A percentile compares a stretch with the other conserved stretches of the same genome.
Conservation (phyloP, 805 yeast species). For the Ogataea minuta region DNA sequence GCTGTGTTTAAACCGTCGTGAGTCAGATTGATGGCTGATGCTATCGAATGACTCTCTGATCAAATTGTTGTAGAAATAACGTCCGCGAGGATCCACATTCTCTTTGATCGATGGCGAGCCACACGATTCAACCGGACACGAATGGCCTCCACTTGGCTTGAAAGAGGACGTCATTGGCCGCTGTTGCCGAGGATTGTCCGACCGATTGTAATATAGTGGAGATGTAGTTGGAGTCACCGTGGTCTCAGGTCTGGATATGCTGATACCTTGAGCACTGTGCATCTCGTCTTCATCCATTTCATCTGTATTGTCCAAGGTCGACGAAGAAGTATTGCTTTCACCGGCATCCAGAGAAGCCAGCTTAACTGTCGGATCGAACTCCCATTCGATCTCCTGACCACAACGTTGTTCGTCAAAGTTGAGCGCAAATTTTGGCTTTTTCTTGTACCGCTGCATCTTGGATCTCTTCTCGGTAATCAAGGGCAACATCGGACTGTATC, state of each 20-base stretch:
- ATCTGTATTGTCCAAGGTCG: constrained; percentile 3
- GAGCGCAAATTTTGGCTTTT: constrained; percentile 40
- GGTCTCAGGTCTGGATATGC: constrained; percentile 15
- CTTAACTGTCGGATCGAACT: constrained; percentile 19
- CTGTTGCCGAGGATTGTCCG: constrained; percentile 10
- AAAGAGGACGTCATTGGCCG: constrained; percentile 2
- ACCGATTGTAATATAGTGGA: constrained; percentile 18
- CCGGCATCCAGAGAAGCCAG: constrained; percentile 2
- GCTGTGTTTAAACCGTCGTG: constrained; percentile 16
- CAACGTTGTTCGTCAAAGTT: constrained; percentile 20
- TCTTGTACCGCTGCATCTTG: constrained; percentile 34
- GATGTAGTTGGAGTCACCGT: constrained; percentile 21
- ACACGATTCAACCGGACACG: constrained; percentile 1
- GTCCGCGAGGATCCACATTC: constrained; percentile 17
- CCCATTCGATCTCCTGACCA: constrained; percentile 31
- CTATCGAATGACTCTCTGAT: constrained; percentile 18
- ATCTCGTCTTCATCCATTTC: constrained; percentile 16
- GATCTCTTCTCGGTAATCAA: constrained; percentile 37
- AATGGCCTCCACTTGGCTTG: neutral
- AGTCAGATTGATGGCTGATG: constrained; percentile 14
- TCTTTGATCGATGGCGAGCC: constrained; percentile 13
- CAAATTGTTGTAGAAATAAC: constrained; percentile 16
- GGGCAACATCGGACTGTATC: constrained; percentile 25
- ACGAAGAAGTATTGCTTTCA: constrained; percentile 1
- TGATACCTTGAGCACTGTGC: constrained; percentile 15